These are phyloP conservation scores for Pichia sp. DNA, from an alignment of 1,139 yeast genomes.

Conservation along the genomic window DNA sequence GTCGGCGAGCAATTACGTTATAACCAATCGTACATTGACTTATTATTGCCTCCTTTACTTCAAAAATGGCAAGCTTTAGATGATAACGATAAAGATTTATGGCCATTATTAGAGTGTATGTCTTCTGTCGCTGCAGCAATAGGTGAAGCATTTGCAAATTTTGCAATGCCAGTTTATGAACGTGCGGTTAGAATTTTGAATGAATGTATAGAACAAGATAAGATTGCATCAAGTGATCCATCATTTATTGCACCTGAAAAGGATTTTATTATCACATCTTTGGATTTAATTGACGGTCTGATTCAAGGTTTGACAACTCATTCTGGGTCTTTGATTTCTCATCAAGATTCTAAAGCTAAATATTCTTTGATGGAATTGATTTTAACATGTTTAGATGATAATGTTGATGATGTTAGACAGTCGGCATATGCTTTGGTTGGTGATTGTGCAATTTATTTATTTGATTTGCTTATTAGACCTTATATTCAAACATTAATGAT, in stretches of 20 bases:
- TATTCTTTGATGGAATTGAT: conserved; percentile 57
- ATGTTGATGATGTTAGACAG: conserved; percentile 81
- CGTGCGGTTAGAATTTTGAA: conserved; percentile 68
- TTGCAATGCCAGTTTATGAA: conserved; percentile 82
- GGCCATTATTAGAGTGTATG: conserved; percentile 92
- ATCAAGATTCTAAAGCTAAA: conserved; percentile 21
- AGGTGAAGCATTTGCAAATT: conserved; percentile 81
- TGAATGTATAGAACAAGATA: conserved; percentile 63
- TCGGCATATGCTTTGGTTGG: conserved; percentile 88
- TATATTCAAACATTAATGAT: conserved; percentile 53
- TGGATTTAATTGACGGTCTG: conserved; percentile 86
- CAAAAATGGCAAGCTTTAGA: conserved; percentile 67
- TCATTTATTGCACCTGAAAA: conserved; percentile 74
- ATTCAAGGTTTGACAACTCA: conserved; percentile 79
- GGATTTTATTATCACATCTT: conserved; percentile 82
- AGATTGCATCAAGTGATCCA: conserved; percentile 61
- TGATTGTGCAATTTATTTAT: conserved; percentile 67
- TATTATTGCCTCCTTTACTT: conserved; percentile 74
- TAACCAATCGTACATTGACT: conserved; percentile 47
- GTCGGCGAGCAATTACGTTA: conserved; percentile 54
- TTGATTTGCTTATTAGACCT: conserved; percentile 50
- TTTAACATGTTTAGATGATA: conserved; percentile 68
- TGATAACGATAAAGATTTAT: conserved; percentile 76
- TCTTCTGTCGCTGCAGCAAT: conserved; percentile 85
- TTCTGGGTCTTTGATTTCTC: conserved; percentile 51